phyloP scores from a whole-genome alignment of 768 basidiomycete genomes.

The Chiua virens region DNA sequence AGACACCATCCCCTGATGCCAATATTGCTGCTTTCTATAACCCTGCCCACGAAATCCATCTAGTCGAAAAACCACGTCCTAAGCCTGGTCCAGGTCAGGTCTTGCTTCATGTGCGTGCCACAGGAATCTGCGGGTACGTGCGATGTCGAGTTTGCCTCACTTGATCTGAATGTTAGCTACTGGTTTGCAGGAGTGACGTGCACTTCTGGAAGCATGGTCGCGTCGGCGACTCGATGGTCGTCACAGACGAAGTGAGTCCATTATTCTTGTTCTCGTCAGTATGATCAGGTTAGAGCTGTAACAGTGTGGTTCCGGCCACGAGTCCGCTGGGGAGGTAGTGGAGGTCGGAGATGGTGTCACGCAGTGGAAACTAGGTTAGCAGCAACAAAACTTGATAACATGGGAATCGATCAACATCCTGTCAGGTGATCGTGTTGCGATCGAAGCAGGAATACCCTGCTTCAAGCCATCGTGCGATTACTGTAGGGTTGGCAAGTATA shows the following conservation, averaged over 20 bases:
- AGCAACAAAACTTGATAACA: background rate
- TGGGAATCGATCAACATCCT: background rate
- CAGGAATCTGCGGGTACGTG: slow-evolving; percentile 67
- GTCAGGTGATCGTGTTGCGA: slow-evolving; percentile 63
- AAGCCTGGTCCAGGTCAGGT: slow-evolving; percentile 67
- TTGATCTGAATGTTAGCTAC: background rate
- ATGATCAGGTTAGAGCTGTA: background rate
- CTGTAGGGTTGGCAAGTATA: slow-evolving; percentile 65
- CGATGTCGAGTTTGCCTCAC: background rate
- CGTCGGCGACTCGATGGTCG: slow-evolving; percentile 69
- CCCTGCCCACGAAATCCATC: slow-evolving; percentile 59
- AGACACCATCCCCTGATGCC: slow-evolving; percentile 45
- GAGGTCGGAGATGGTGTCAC: slow-evolving; percentile 67
- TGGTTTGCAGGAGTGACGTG: slow-evolving; percentile 56
- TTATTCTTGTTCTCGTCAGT: background rate
- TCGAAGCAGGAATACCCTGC: slow-evolving; percentile 70
- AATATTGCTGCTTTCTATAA: slow-evolving; percentile 70
- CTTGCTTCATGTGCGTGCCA: slow-evolving; percentile 62
- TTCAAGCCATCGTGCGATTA: slow-evolving; percentile 59
- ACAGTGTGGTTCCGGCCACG: slow-evolving; percentile 69
- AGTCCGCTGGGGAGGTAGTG: slow-evolving; percentile 66
- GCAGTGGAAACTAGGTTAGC: slow-evolving; percentile 58
- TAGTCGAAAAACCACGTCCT: slow-evolving; percentile 62
- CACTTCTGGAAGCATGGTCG: slow-evolving; percentile 74
- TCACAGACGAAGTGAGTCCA: slow-evolving; percentile 56